Evolutionary conservation across 345 rosid species (phyloP), one percentile per base, ranked within the genome.

Genomic region (Carallia pectinifolia): DNA sequence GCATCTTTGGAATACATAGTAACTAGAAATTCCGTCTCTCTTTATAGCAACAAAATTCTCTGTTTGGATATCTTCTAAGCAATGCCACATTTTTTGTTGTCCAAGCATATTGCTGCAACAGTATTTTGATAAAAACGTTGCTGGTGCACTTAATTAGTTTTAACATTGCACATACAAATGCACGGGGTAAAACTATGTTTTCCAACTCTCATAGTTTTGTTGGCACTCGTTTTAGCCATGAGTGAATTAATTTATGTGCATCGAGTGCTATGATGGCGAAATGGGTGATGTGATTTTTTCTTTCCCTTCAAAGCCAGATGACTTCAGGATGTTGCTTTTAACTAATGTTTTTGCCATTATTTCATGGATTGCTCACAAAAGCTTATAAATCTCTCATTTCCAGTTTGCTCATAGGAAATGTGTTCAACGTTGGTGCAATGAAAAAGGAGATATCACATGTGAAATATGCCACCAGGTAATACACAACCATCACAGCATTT

Each of bases 401-500:
- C 70, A 77, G 80, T 77, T 54, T 77, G 80, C 76, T 13, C 80
- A 72, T 62, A 68, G 73, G 70, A 72, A 72, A 59, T 72, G 76
- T 33, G 80, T 77, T n/a, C 80, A 77, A 56, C 66, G 58, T 38
- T 77, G 76, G 76, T 77, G 76, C 40, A 72, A 72, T 50, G 80
- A 77, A 30, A 77, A 77, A 56, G 80, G 76, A 56, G 73, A 77
- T 36, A 67, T 72, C 56, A 72, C 47, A 27, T 77, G 80, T 72
- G 80, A 77, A 61, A 77, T 77, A 71, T 77, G 80, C 60, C 80
- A 64, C 55, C 72, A 67, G 80, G 80, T 77, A 72, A 7, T 18
- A 16, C 5, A 6, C 54, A 55, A 23, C 7, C 31, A 23, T 55
- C 15, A 5, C 31, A 23, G 60, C 31, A 55, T 23, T 23, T 55